Evolutionary conservation across 176 grass and related monocot genomes (phyloP).

Genomic region (barley (Hordeum vulgare)): DNA sequence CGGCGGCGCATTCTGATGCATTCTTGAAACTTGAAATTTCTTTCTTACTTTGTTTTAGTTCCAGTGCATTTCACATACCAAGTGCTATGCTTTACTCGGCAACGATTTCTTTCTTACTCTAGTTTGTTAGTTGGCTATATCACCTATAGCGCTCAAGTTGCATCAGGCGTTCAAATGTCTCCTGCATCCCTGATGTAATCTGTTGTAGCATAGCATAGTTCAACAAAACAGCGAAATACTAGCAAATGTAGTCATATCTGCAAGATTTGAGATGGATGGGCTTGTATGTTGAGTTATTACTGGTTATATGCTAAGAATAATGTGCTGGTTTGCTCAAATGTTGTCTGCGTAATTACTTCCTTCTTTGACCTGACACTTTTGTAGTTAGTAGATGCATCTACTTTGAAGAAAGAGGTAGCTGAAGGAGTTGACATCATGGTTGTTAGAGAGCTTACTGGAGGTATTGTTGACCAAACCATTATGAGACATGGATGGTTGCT

Average conservation of each 20-base stretch:
- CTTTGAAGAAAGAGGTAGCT: constrained; percentile 80
- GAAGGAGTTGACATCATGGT: constrained; percentile 97
- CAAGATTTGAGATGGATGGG: background rate
- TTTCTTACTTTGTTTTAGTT: background rate
- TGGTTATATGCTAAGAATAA: background rate
- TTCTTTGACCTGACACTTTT: constrained; percentile 11
- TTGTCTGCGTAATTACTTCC: too few species aligned
- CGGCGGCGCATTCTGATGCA: too few species aligned
- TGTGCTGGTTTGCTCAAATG: too few species aligned
- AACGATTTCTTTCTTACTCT: background rate
- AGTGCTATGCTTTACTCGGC: background rate
- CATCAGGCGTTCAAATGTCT: background rate
- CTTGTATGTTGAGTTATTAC: background rate
- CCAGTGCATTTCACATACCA: background rate
- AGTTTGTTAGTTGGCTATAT: background rate
- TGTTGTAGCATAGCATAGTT: background rate
- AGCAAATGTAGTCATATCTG: background rate
- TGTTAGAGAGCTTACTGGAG: constrained; percentile 93
- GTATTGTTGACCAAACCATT: constrained; percentile 20
- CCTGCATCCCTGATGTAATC: background rate
- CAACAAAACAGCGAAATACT: background rate
- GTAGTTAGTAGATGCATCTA: constrained; percentile 83
- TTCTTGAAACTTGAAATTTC: too few species aligned
- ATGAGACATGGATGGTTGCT: background rate
- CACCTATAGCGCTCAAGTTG: background rate